These are phyloP conservation scores for Grigorovia humatica DNA, from an alignment of 805 yeast genomes.

Conservation along the genomic window DNA sequence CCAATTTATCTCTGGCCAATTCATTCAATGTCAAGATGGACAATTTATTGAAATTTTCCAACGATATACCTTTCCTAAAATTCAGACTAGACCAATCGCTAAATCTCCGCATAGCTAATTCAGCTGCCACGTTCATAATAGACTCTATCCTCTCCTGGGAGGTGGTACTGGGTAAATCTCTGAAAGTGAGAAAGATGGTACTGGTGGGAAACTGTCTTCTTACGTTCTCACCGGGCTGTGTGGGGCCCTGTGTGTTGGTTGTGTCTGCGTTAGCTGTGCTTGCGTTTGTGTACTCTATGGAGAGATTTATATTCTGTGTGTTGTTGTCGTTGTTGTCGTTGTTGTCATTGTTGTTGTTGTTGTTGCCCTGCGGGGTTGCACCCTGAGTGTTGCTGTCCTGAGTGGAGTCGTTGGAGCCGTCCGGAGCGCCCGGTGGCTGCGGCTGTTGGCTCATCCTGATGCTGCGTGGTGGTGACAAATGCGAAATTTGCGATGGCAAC, in stretches of 20 bases:
- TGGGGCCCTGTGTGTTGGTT: neutral
- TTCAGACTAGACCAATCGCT: conserved; percentile 37
- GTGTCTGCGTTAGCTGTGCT: neutral
- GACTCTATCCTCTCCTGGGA: conserved; percentile 53
- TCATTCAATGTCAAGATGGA: conserved; percentile 30
- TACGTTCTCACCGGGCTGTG: neutral
- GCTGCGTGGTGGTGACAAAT: conserved; percentile 1
- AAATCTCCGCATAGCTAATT: conserved; percentile 56
- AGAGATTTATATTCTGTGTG: neutral
- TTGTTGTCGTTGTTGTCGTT: neutral
- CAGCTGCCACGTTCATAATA: conserved; percentile 56
- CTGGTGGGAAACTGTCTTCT: conserved; percentile 27
- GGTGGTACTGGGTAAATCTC: conserved; percentile 51
- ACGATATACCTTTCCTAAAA: conserved; percentile 40
- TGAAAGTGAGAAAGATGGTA: conserved; percentile 51
- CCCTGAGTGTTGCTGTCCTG: neutral
- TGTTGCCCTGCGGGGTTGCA: conserved; percentile 10
- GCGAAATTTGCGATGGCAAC: no score
- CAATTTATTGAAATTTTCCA: conserved; percentile 42
- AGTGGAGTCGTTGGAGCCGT: neutral
- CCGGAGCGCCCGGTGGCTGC: neutral
- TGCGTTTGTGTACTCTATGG: conserved; percentile 1
- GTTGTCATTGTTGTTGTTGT: conserved; percentile 18
- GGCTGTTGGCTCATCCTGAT: neutral
- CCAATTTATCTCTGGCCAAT: conserved; percentile 19